These are phyloP conservation scores for Nemania bipapillata DNA, from an alignment of 2,329 filamentous ascomycete species.

Conservation along the genomic window DNA sequence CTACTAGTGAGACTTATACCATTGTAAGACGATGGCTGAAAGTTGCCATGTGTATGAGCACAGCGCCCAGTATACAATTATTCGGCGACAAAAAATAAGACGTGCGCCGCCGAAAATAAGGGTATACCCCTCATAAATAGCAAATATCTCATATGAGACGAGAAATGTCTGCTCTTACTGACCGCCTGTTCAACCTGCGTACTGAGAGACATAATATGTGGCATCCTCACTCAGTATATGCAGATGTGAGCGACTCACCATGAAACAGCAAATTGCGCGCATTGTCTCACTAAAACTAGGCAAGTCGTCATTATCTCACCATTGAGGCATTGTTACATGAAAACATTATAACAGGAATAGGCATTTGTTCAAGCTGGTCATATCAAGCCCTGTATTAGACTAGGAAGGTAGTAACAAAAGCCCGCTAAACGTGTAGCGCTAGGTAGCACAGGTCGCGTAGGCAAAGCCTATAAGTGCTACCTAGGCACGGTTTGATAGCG, in stretches of 20 bases:
- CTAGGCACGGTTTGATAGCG: not conserved
- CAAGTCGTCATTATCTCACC: not conserved
- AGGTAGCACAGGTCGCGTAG: not conserved
- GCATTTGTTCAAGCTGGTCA: not conserved
- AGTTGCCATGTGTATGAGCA: no score
- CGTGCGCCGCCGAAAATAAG: no score
- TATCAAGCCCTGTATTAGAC: not conserved
- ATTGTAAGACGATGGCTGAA: not conserved
- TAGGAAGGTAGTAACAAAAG: not conserved
- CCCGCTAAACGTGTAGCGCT: not conserved
- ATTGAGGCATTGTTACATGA: not conserved
- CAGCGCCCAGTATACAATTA: no score
- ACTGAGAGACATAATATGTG: not conserved
- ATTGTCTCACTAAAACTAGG: constrained; percentile 5
- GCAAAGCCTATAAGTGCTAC: not conserved
- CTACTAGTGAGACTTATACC: not conserved
- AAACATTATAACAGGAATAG: not conserved
- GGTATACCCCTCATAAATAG: no score
- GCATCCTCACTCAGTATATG: not conserved
- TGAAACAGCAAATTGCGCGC: not conserved
- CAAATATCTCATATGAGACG: no score
- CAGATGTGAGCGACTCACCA: not conserved
- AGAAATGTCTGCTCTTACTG: no score
- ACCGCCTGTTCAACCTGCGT: not conserved
- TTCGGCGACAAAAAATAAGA: no score